Conservation (phyloP, 371 early-diverging fungal species). For the Mucor lusitanicus region DNA sequence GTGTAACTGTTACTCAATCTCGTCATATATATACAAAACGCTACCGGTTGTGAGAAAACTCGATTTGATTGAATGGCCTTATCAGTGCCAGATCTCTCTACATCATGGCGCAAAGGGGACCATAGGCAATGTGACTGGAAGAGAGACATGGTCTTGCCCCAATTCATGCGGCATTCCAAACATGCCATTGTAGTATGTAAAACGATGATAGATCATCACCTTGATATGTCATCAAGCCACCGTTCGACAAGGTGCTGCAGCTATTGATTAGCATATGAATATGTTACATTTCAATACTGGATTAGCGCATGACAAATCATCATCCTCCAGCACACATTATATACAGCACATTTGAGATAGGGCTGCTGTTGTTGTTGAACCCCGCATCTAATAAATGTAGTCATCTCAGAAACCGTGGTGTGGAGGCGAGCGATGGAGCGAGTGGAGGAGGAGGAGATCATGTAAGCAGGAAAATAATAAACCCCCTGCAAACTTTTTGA, state of each 20-base stretch:
- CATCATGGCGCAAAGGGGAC: neutral
- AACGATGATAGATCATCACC: neutral
- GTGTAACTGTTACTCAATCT: neutral
- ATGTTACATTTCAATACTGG: neutral
- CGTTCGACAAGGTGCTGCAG: neutral
- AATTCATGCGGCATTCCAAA: neutral
- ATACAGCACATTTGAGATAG: too few relatives aligned
- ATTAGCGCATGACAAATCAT: neutral
- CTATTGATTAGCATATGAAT: neutral
- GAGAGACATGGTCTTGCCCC: neutral
- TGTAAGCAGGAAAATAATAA: slow-evolving; percentile 5
- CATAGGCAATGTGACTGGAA: neutral
- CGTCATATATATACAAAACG: neutral
- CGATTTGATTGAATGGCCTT: neutral
- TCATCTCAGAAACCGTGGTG: neutral
- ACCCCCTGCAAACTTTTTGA: slow-evolving; percentile 6
- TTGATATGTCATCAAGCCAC: neutral
- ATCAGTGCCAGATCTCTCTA: neutral
- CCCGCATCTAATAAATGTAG: slow-evolving; percentile 2
- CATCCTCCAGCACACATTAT: neutral
- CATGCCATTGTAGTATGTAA: neutral
- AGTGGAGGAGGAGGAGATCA: neutral
- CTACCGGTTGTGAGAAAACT: neutral
- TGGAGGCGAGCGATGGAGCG: neutral
- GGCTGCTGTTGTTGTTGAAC: neutral